A percentile compares a stretch with the other conserved stretches of the same genome.
Evolutionary conservation across 2,329 filamentous ascomycete genomes (phyloP).

Genomic region (Cercospora sojina): DNA sequence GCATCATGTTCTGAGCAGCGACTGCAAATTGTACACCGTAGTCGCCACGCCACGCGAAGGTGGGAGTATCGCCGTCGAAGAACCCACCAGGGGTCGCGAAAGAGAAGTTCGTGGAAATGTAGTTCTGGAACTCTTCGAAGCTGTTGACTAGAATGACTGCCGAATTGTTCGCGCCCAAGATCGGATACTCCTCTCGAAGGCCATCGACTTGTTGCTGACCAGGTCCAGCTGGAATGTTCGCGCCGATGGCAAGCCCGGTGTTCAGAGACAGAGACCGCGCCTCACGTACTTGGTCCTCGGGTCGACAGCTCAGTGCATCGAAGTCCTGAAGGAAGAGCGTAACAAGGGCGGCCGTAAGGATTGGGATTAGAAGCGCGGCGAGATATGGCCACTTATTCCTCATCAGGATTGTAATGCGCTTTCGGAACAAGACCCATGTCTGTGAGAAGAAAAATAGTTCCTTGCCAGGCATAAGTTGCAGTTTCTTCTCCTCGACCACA

Average conservation of each 20-base stretch:
- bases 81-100: slow-evolving; percentile 76
- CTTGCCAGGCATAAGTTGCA: slow-evolving; percentile 63
- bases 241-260: slow-evolving; percentile 10
- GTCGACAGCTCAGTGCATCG: slow-evolving; percentile 50
- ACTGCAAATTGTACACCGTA: slow-evolving; percentile 63
- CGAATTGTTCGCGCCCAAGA: slow-evolving; percentile 20
- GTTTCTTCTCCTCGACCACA: slow-evolving; percentile 26
- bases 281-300: slow-evolving; percentile 35
- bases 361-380: slow-evolving; percentile 72
- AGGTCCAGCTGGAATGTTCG: slow-evolving; percentile 45
- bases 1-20: slow-evolving; percentile 84
- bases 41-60: slow-evolving; percentile 70
- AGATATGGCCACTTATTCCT: slow-evolving; percentile 75
- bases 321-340: slow-evolving; percentile 69
- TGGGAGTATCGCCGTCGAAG: slow-evolving; percentile 66
- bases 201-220: slow-evolving; percentile 32
- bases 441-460: slow-evolving; percentile 70
- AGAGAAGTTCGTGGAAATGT: slow-evolving; percentile 61
- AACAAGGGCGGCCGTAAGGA: slow-evolving; percentile 75
- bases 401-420: slow-evolving; percentile 73
- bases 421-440: slow-evolving; percentile 70
- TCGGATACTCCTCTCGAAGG: slow-evolving; percentile 30
- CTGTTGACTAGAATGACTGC: slow-evolving; percentile 59
- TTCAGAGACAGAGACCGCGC: slow-evolving; percentile 27
- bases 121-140: slow-evolving; percentile 66